Evolutionary conservation across 495 filamentous ascomycete genomes (phyloP), one percentile per base, ranked within the genome.

Genomic region (Trichoderma parareesei): DNA sequence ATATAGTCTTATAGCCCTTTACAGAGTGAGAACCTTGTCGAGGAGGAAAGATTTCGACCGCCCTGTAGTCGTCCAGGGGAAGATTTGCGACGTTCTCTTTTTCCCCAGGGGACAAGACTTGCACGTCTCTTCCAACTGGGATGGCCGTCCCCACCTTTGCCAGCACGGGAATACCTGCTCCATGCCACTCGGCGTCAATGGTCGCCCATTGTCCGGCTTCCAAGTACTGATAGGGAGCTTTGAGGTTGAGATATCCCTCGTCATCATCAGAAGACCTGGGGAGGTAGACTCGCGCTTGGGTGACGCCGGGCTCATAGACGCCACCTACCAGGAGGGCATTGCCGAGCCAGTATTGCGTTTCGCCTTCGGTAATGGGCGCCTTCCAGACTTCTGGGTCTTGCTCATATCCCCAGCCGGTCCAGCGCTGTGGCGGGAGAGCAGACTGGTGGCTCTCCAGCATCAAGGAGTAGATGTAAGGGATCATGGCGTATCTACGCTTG

Each of bases 291-390:
- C 77, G 78, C 4, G 82, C 82, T 35, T 68, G 75, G 35, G 69
- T 77, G 20, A 78, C 72, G 10, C 82, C 85, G 1, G 84, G 75
- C 69, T 87, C 78, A 70, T 87, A 88, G 7, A 90, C 85, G 18
- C 87, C 86, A 5, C 84, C 84, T 33, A 90, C 78, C 4, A 90
- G 76, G 6, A 90, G 72, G n/a, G 79, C 78, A 68, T 88, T 84
- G 13, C 87, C 86, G 64, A 90, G 82, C 87, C 87, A 90, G 75
- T 85, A 90, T 68, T 90, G 86, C 38, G 82, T 81, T 44, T 89
- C 87, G 14, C 86, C 85, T 3, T 76, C 74, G 62, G 84, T 74
- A 5, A 79, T 61, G 64, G 79, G 77, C 38, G 69, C 74, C 5
- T 71, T 82, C 87, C 87, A 89, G 3, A 89, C 82, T 65, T 81